These are phyloP conservation scores for Mortierella sp. DNA, from an alignment of 371 early-diverging fungal species.

Conservation along the genomic window DNA sequence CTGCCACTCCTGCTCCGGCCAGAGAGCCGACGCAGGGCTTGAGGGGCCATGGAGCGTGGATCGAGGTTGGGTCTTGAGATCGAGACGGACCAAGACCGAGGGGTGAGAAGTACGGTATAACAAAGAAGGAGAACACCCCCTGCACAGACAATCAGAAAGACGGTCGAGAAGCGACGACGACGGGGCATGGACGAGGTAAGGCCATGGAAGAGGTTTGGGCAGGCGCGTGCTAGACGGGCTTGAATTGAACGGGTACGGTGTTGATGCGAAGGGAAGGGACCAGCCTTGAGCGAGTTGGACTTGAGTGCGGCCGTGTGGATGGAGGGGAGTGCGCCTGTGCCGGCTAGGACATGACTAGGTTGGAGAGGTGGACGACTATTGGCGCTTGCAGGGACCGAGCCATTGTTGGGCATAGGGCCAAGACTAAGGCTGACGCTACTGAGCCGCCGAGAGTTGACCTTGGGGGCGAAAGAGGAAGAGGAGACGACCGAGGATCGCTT, in stretches of 20 bases:
- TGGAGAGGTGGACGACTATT: background rate
- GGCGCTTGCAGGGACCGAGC: background rate
- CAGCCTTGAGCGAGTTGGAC: conserved; percentile 4
- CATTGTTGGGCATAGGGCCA: background rate
- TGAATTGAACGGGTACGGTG: conserved; percentile 43
- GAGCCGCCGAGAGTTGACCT: conserved; percentile 30
- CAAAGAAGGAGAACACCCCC: conserved; percentile 39
- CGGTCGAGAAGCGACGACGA: conserved; percentile 22
- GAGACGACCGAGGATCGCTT: conserved; percentile 32
- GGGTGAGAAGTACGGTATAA: background rate
- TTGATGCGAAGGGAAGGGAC: conserved; percentile 14
- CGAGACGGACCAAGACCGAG: too few species aligned
- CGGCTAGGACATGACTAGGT: conserved; percentile 39
- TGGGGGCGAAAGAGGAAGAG: conserved; percentile 26
- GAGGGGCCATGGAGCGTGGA: too few species aligned
- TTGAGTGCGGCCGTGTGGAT: conserved; percentile 34
- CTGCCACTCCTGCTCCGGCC: too few species aligned
- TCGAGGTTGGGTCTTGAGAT: too few species aligned
- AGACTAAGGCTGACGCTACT: conserved; percentile 10
- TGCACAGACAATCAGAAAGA: conserved; percentile 27
- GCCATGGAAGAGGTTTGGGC: conserved; percentile 34
- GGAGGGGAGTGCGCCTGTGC: conserved; percentile 39
- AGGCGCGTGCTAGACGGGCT: conserved; percentile 34
- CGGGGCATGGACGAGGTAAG: conserved; percentile 6
- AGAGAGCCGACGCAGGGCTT: too few species aligned